Conservation (phyloP, 345 rosid genomes). For the Combretum micranthum region DNA sequence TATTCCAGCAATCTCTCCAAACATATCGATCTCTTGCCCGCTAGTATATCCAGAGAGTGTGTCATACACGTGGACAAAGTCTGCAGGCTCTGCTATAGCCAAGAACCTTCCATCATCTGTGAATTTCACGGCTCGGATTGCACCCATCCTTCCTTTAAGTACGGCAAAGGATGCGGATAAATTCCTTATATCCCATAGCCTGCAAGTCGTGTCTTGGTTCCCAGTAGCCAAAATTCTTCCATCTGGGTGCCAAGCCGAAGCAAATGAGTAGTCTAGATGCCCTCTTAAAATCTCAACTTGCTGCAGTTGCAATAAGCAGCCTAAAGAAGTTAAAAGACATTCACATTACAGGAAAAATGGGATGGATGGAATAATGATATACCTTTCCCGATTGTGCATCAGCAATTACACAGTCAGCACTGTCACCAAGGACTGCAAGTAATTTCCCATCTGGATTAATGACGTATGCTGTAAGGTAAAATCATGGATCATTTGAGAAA, state of each 20-base stretch:
- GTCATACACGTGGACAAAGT: slow-evolving; percentile 46
- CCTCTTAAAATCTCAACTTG: slow-evolving; percentile 30
- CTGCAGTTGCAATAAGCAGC: too few species aligned
- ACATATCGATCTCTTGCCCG: slow-evolving; percentile 73
- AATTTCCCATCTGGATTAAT: slow-evolving; percentile 65
- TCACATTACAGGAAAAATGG: too few species aligned
- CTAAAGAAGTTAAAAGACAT: too few species aligned
- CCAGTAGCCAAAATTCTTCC: slow-evolving; percentile 74
- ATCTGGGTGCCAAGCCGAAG: slow-evolving; percentile 83
- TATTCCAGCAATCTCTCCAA: slow-evolving; percentile 77
- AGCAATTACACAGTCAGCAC: slow-evolving; percentile 50
- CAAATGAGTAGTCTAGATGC: slow-evolving; percentile 70
- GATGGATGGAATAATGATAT: slow-evolving; percentile 1
- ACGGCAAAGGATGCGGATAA: slow-evolving; percentile 46
- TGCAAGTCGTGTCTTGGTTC: slow-evolving; percentile 78
- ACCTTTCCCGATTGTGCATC: slow-evolving; percentile 61
- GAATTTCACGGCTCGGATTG: slow-evolving; percentile 63
- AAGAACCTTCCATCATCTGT: slow-evolving; percentile 55
- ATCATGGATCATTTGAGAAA: too few species aligned
- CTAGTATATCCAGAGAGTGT: slow-evolving; percentile 40
- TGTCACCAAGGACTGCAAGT: slow-evolving; percentile 64
- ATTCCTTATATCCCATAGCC: slow-evolving; percentile 76
- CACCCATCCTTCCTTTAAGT: slow-evolving; percentile 40
- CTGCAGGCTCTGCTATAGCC: slow-evolving; percentile 10
- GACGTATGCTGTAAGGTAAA: slow-evolving; percentile 38